Base-by-base conservation (phyloP, 352 stramenopile genomes). In the Phytophthora ramorum region DNA sequence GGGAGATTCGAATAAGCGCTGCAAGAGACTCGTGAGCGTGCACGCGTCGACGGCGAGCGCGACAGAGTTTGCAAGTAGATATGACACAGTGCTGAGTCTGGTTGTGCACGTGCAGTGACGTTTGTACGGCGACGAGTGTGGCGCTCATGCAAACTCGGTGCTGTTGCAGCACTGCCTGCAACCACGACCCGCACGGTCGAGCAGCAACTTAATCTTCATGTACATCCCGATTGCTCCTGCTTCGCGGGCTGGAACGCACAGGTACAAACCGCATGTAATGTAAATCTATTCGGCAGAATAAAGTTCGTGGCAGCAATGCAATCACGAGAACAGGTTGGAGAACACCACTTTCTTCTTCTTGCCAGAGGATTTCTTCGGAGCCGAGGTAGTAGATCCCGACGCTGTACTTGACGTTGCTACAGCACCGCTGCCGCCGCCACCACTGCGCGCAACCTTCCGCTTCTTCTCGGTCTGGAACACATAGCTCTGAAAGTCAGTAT, bases 311-410 rank as follows among this genome's bases (percentile, higher is more conserved):
- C 30, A 35, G 12, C 32, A 19, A 16, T 48, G 19, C 30, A 30
- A 46, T 76, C 53, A 84, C 56, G 67, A 88, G 54, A 93, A 93
- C 46, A 93, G 44, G 62, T 86, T 92, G 0, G 78, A 87, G 58
- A 90, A 93, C 47, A 92, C 82, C 13, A 93, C 85, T 69, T 93
- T 93, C 64, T 90, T 92, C 76, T 93, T 93, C 69, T 85, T 86
- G 38, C 63, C 66, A 4, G 66, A 48, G 2, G 56, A 44, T 35
- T 81, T 72, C 53, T 76, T 69, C 22, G 56, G 3, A 6, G 32
- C 9, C 1, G 59, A 56, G 12, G 43, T 6, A 34, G 51, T 17
- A 12, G 50, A 53, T 19, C 28, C 52, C 12, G 51, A 56, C 9
- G 40, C 38, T 17, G 22, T 19, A 28, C 16, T 32, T 32, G 54